Evolutionary conservation across 441 rosid species (phyloP), one percentile per base, ranked within the genome.

Genomic region (Erodium chrysanthum): DNA sequence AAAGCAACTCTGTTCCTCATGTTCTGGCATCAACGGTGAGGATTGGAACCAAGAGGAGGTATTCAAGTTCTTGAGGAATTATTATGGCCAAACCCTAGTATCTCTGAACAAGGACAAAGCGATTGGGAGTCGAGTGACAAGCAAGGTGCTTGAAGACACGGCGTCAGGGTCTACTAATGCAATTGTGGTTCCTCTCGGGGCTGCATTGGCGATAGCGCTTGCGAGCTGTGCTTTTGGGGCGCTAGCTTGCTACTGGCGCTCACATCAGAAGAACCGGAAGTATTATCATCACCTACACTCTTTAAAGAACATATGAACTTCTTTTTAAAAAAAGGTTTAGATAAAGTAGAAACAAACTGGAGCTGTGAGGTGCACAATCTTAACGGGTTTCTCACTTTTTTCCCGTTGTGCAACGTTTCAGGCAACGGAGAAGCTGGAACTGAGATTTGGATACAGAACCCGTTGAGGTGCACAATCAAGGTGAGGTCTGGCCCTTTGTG

Each of bases 201-300:
- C 97, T 52, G 98, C 97, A 14, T 77, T 94, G 83, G 98, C 97
- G n/a, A 89, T 94, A 66, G 97, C 97, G 17, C 70, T 94, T 12
- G 96, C 96, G 65, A 94, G 97, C 85, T 89, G 97, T 78, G 96
- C 96, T 35, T 94, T 94, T 70, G 97, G 98, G 69, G 98, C 93
- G 0, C 96, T 94, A 9, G 96, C 98, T 9, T 94, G 97, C 83
- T 94, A 87, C 85, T 94, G 98, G 97, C 93, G 98, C 23, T 86
- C 96, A 6, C 97, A 76, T 71, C 97, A 94, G 87, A 94, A 94
- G 92, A 94, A 81, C 77, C 87, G 92, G 71, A 94, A 91, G 98
- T 94, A 90, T 79, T 74, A 77, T 79, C 87, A 84, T 79, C 91
- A 88, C 66, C 91, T 85, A 68, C 88, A 84, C 82, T 83, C 91